Conservation (phyloP, 768 basidiomycete genomes). For the Suillus discolor region DNA sequence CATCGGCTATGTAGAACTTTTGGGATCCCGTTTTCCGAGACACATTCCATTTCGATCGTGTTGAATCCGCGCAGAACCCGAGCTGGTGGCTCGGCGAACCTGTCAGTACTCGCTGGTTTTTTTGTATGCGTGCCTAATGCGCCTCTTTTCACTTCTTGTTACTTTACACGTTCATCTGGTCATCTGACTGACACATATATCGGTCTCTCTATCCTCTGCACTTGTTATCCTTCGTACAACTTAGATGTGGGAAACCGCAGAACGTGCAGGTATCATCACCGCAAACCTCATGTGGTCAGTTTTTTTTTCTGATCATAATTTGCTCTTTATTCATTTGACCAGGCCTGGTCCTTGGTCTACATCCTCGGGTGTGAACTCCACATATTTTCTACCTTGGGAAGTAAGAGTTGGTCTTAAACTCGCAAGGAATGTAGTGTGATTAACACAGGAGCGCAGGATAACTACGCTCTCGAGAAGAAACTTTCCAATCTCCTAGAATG, state of each 20-base stretch:
- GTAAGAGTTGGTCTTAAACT: conserved; percentile 36
- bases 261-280: conserved; percentile 67
- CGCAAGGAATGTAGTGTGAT: neutral
- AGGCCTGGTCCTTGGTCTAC: conserved; percentile 88
- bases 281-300: conserved; percentile 93
- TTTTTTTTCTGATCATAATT: neutral
- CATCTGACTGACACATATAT: neutral
- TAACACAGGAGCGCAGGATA: conserved; percentile 39
- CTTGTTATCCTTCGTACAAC: neutral
- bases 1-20: conserved; percentile 62
- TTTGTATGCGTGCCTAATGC: neutral
- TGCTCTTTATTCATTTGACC: neutral
- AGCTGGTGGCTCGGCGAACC: conserved; percentile 92
- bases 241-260: conserved; percentile 91
- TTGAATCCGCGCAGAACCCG: conserved; percentile 62
- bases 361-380: conserved; percentile 60
- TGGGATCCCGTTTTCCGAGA: conserved; percentile 69
- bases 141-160: neutral
- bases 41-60: conserved; percentile 73
- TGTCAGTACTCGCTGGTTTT: conserved; percentile 41
- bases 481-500: conserved; percentile 75
- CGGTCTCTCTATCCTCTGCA: neutral
- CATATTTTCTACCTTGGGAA: conserved; percentile 81
- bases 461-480: conserved; percentile 68
- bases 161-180: neutral